A percentile compares a stretch with the other conserved stretches of the same genome.
These are phyloP conservation scores for Amanita muscaria DNA, from an alignment of 768 basidiomycete species.

Conservation along the genomic window DNA sequence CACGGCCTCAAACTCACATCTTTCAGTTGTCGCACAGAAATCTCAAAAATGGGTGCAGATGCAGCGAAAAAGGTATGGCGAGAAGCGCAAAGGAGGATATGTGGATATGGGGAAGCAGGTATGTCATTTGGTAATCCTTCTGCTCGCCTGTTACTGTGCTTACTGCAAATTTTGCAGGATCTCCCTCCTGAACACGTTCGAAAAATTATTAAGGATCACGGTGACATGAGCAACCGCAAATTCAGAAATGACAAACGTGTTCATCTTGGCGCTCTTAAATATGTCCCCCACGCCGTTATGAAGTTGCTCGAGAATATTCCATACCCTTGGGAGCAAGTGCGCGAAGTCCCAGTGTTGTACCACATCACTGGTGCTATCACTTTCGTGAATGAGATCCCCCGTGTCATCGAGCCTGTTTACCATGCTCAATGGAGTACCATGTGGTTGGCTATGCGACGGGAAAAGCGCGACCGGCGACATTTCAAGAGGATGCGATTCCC, in stretches of 20 bases:
- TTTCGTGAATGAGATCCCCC: constrained; percentile 97
- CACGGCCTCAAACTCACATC: constrained; percentile 12
- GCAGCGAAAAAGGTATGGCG: constrained; percentile 88
- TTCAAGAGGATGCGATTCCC: constrained; percentile 99
- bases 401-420: constrained; percentile 94
- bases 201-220: constrained; percentile 99
- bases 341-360: constrained; percentile 96
- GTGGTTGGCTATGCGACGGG: constrained; percentile 99
- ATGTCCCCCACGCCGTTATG: constrained; percentile 98
- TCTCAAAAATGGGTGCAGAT: constrained; percentile 94
- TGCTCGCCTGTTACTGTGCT: constrained; percentile 15
- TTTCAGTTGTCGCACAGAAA: constrained; percentile 71
- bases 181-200: constrained; percentile 95
- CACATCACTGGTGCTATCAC: constrained; percentile 99
- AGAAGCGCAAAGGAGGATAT: constrained; percentile 82
- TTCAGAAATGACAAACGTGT: constrained; percentile 99
- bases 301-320: constrained; percentile 98
- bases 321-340: constrained; percentile 97
- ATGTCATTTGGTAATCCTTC: constrained; percentile 23
- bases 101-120: constrained; percentile 94
- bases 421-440: constrained; percentile 99
- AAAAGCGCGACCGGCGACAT: constrained; percentile 96
- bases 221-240: constrained; percentile 99
- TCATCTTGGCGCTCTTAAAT: constrained; percentile 95
- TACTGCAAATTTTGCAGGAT: constrained; percentile 43